Base-by-base conservation (phyloP, 768 basidiomycete genomes). In the Trametes cubensis region DNA sequence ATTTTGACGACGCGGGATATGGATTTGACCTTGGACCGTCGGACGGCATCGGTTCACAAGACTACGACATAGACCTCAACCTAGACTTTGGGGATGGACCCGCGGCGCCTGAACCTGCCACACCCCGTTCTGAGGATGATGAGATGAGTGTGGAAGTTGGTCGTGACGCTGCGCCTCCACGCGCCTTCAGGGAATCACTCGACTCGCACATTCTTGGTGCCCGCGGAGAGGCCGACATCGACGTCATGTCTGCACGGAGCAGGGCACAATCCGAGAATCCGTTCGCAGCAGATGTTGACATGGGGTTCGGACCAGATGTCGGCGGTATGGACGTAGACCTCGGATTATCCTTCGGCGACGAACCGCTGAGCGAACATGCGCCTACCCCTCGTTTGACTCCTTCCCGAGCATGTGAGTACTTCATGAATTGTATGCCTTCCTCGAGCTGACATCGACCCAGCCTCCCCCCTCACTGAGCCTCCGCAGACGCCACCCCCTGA, bases 31-130 rank as follows among this genome's bases (percentile, higher is more conserved):
- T 92, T 48, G 90, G 88, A 3, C 88, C 88, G 17, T 83, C 84
- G 0, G 90, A 89, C 66, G 93, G 91, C 38, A 91, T 95, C 66
- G 92, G 90, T 21, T 94, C 93, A 3, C 89, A 92, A 71, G 92
- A 92, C 71, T 90, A 88, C 70, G 87, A 86, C 42, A 70, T 89
- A 28, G 91, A 92, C 71, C 79, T 94, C 28, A 92, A 88, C 57
- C 81, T 94, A 55, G 85, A 88, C 67, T 90, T 91, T 71, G 92
- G 85, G 48, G 89, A 86, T 61, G 83, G 83, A 46, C 78, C 80
- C 13, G 71, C 70, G 39, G 72, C 76, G 57, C 69, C 69, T 8
- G 67, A 51, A 30, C 60, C 57, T 17, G 67, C 67, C 26, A 63
- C 58, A 50, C 62, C 28, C 50, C 64, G 49, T 64, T 64, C 55